Conservation (phyloP, 495 filamentous ascomycete species). For the Xylaria bambusicola region DNA sequence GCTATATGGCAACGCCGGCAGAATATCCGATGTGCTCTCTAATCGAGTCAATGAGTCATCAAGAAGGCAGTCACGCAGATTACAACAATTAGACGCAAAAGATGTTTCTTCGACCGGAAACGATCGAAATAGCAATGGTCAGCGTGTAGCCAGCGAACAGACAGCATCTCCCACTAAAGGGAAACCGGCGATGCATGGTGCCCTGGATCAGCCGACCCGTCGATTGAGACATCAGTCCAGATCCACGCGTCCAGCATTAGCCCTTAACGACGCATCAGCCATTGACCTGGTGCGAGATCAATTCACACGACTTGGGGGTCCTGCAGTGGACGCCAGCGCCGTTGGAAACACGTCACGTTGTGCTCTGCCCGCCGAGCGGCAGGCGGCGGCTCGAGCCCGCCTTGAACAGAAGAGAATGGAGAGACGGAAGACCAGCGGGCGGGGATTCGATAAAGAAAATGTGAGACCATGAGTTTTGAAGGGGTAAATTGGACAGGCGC, state of each 20-base stretch:
- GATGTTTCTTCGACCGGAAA: constrained; percentile 4
- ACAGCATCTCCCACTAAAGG: constrained; percentile 10
- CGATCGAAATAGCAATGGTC: background rate
- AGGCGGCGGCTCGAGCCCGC: constrained; percentile 63
- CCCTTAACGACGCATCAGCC: constrained; percentile 27
- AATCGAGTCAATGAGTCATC: constrained; percentile 24
- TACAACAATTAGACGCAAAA: background rate
- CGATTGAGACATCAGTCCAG: constrained; percentile 38
- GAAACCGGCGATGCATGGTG: constrained; percentile 17
- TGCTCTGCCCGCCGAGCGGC: constrained; percentile 59
- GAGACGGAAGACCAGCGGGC: constrained; percentile 27
- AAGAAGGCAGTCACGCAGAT: background rate
- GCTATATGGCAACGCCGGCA: constrained; percentile 17
- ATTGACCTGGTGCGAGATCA: constrained; percentile 46
- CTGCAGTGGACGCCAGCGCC: constrained; percentile 30
- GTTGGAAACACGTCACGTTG: constrained; percentile 42
- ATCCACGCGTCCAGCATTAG: constrained; percentile 20
- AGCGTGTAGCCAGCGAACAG: constrained; percentile 12
- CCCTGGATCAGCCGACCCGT: constrained; percentile 13
- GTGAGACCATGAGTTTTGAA: constrained; percentile 28
- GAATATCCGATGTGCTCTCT: constrained; percentile 24
- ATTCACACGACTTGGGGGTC: constrained; percentile 39
- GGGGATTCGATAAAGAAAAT: constrained; percentile 49
- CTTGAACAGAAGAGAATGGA: constrained; percentile 56
- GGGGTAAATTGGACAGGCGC: background rate